Percentiles rank a stretch among this genome's conserved stretches.
Conservation (phyloP, 2,329 filamentous ascomycete species). For the Graphiopsis chlorocephala region DNA sequence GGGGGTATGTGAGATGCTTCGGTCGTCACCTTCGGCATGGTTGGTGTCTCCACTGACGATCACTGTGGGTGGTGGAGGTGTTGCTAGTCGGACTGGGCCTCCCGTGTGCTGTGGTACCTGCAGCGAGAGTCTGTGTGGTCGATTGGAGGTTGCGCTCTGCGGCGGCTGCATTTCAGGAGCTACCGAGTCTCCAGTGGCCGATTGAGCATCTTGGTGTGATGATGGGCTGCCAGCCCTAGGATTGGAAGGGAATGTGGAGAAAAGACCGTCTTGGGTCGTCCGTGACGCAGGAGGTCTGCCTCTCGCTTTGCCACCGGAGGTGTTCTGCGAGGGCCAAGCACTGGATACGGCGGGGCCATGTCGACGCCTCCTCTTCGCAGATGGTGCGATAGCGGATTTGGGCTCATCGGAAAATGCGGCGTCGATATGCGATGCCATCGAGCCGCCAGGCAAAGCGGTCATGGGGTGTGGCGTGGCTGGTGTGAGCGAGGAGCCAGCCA, state of each 20-base stretch:
- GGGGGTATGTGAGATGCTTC: conserved; percentile 16
- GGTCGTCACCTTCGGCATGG: conserved; percentile 21
- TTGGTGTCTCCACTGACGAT: conserved; percentile 52
- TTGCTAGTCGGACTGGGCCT: conserved; percentile 62
- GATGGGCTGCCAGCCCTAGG: conserved; percentile 43
- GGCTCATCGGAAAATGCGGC: conserved; percentile 57
- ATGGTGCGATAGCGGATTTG: conserved; percentile 70
- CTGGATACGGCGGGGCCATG: conserved; percentile 88
- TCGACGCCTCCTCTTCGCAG: conserved; percentile 56
- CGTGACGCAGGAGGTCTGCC: conserved; percentile 68
- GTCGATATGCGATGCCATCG: conserved; percentile 42
- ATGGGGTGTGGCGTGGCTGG: conserved; percentile 64
- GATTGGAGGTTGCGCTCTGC: conserved; percentile 29
- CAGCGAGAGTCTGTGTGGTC: conserved; percentile 56
- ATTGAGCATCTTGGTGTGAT: conserved; percentile 37
- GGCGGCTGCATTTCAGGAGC: conserved; percentile 40
- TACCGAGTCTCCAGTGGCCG: conserved; percentile 27
- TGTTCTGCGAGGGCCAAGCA: conserved; percentile 71
- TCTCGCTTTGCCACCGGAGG: conserved; percentile 67
- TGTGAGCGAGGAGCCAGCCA: conserved; percentile 23
- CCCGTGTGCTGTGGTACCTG: conserved; percentile 62
- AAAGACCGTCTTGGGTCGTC: conserved; percentile 66
- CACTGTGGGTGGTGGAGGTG: conserved; percentile 53
- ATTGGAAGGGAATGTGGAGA: conserved; percentile 66
- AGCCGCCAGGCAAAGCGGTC: conserved; percentile 71